These are phyloP conservation scores for Boeremia lycopersici DNA, from an alignment of 2,329 filamentous ascomycete species.

Conservation along the genomic window DNA sequence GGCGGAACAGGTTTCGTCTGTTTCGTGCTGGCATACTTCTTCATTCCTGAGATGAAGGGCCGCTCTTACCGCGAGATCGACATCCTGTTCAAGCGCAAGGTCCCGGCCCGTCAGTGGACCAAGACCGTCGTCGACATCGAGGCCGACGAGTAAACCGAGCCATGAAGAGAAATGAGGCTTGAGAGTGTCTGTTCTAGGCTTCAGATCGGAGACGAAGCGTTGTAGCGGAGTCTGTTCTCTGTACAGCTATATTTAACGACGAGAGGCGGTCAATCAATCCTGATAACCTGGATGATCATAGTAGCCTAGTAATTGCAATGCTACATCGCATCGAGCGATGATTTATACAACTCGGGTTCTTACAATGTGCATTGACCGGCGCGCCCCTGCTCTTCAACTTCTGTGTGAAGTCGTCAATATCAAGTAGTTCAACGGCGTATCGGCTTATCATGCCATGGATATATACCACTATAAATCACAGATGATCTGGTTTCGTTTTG, in stretches of 20 bases:
- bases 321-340: neutral
- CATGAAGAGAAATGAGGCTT: neutral
- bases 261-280: neutral
- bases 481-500: too few species aligned
- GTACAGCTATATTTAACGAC: neutral
- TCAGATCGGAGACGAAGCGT: neutral
- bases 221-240: neutral
- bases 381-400: too few species aligned
- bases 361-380: too few species aligned
- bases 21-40: slow-evolving; percentile 56
- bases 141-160: slow-evolving; percentile 64
- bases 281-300: neutral
- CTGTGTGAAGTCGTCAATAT: too few species aligned
- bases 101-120: slow-evolving; percentile 63
- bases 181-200: neutral
- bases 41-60: slow-evolving; percentile 61
- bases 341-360: too few species aligned
- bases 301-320: neutral
- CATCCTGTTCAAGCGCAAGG: slow-evolving; percentile 50
- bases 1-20: slow-evolving; percentile 60
- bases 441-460: too few species aligned
- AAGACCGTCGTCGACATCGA: slow-evolving; percentile 62
- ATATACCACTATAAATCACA: too few species aligned
- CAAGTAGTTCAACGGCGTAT: too few species aligned
- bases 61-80: slow-evolving; percentile 60